Evolutionary conservation across 257 asterid species (phyloP).

Genomic region (Handroanthus guayacan): DNA sequence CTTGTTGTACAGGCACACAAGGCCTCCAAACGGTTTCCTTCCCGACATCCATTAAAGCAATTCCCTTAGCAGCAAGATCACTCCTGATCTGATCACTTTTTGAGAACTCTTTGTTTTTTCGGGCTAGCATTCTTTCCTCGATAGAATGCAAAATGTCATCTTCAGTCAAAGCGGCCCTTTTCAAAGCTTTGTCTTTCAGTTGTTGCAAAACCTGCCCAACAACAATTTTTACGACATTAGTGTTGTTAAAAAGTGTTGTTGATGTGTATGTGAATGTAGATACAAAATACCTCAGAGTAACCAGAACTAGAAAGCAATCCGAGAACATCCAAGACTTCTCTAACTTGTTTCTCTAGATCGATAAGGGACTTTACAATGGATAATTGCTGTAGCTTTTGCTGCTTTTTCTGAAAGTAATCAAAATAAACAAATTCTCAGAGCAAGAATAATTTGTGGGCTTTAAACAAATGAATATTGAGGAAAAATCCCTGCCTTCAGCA

Average conservation of each 20-base stretch:
- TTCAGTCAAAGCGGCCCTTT: conserved; percentile 69
- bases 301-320: conserved; percentile 49
- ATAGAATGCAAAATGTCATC: conserved; percentile 60
- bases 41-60: conserved; percentile 82
- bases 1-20: conserved; percentile 39
- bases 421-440: conserved; percentile 36
- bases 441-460: conserved; percentile 34
- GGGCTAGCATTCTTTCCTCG: conserved; percentile 67
- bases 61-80: conserved; percentile 69
- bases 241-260: not conserved
- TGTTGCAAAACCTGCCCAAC: conserved; percentile 65
- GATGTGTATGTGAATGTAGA: conserved; percentile 7
- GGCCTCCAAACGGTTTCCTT: conserved; percentile 91
- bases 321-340: conserved; percentile 42
- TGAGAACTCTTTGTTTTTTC: conserved; percentile 62
- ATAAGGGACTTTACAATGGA: conserved; percentile 42
- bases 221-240: not conserved
- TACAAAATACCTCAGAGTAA: conserved; percentile 45
- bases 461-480: not conserved
- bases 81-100: conserved; percentile 74
- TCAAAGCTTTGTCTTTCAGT: conserved; percentile 83
- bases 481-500: conserved; percentile 60
- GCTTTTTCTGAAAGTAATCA: conserved; percentile 47
- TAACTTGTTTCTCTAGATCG: conserved; percentile 45
- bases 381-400: conserved; percentile 45